These are phyloP conservation scores for Talaromyces sp. DNA, from an alignment of 2,329 filamentous ascomycete genomes.

Conservation along the genomic window DNA sequence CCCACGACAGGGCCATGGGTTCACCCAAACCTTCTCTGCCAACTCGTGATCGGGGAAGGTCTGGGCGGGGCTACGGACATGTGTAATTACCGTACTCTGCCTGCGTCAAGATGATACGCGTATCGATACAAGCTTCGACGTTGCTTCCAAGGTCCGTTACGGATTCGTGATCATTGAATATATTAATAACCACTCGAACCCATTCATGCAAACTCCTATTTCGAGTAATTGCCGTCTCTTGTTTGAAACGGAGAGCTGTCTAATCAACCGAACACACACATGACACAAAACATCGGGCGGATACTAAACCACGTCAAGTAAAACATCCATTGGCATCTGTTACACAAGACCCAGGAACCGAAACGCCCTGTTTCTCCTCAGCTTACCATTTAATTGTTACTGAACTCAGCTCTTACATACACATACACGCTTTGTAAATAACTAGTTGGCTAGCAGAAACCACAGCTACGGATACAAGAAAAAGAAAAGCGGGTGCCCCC, in stretches of 20 bases:
- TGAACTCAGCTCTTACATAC: not conserved
- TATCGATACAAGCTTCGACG: not conserved
- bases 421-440: not conserved
- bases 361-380: slow-evolving; percentile 3
- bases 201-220: not conserved
- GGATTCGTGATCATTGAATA: not conserved
- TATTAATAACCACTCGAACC: not conserved
- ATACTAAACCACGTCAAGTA: slow-evolving; percentile 2
- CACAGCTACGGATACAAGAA: not conserved
- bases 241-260: not conserved
- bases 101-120: not conserved
- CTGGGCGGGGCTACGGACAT: not conserved
- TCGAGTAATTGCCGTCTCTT: not conserved
- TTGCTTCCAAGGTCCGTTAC: not conserved
- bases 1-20: not conserved
- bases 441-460: not conserved
- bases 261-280: not conserved
- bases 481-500: not conserved
- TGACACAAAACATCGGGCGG: slow-evolving; percentile 2
- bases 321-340: not conserved
- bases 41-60: not conserved
- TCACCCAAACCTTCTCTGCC: not conserved
- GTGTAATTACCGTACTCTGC: not conserved
- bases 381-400: not conserved
- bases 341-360: slow-evolving; percentile 1